Percentiles rank a stretch among this genome's conserved stretches.
These are phyloP conservation scores for Fusarium nematophilum DNA, from an alignment of 2,329 filamentous ascomycete species.

Conservation along the genomic window DNA sequence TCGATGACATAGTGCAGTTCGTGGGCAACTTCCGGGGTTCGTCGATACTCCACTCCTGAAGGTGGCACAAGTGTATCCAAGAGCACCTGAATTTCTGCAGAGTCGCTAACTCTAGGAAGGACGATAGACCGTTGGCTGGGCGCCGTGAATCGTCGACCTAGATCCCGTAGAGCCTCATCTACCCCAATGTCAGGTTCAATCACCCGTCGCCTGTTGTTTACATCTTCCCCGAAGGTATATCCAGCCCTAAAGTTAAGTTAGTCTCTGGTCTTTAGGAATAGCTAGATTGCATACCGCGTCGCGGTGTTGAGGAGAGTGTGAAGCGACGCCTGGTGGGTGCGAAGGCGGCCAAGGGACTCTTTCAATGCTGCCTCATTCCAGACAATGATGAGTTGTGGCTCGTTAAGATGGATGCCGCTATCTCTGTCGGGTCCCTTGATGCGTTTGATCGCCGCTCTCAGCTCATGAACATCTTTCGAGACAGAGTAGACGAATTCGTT, in stretches of 20 bases:
- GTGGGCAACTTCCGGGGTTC: constrained; percentile 35
- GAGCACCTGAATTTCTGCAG: constrained; percentile 43
- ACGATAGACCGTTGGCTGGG: constrained; percentile 39
- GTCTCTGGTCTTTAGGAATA: background rate
- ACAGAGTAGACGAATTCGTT: constrained; percentile 43
- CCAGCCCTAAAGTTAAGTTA: constrained; percentile 28
- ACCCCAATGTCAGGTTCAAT: constrained; percentile 42
- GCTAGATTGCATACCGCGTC: constrained; percentile 30
- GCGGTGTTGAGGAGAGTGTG: constrained; percentile 43
- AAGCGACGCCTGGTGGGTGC: constrained; percentile 43
- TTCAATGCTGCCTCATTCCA: constrained; percentile 44
- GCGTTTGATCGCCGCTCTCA: constrained; percentile 41
- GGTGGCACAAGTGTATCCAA: constrained; percentile 43
- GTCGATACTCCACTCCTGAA: constrained; percentile 35
- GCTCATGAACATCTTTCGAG: constrained; percentile 42
- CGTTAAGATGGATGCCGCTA: constrained; percentile 42
- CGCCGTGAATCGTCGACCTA: constrained; percentile 39
- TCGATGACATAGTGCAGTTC: constrained; percentile 42
- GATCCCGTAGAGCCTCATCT: constrained; percentile 40
- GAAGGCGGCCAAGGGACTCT: constrained; percentile 34
- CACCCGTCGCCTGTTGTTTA: constrained; percentile 40
- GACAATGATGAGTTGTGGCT: constrained; percentile 44
- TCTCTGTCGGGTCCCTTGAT: constrained; percentile 43
- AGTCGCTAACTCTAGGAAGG: constrained; percentile 43
- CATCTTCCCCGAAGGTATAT: constrained; percentile 37